Base-by-base conservation (phyloP, 768 basidiomycete species). In the Podaxis sp. region DNA sequence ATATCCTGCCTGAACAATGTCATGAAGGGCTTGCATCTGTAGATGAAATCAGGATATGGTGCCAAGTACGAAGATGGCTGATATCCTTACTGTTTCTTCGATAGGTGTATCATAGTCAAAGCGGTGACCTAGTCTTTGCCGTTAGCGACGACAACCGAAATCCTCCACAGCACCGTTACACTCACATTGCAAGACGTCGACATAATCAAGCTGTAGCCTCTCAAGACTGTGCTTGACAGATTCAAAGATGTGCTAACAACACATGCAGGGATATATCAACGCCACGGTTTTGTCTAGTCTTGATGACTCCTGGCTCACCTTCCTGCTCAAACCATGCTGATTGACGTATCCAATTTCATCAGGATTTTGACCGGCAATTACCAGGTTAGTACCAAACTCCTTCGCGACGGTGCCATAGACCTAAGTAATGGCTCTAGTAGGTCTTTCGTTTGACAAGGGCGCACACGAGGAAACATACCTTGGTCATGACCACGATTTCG, bases 401-500 rank as follows among this genome's bases (percentile, higher is more conserved):
- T 19, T 19, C 7, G 9, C n/a, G 43, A 46, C n/a, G n/a, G 43
- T 19, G 43, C 19, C n/a, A 19, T 46, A 8, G 43, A 46, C 6
- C 43, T 46, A 17, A 19, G 43, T n/a, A 8, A 17, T n/a, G 15
- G 17, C n/a, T 5, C 17, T 8, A 9, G 43, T 46, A 17, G 2
- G 19, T 19, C 7, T 15, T 46, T 17, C n/a, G 0, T 15, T 17
- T n/a, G 7, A n/a, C 17, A 17, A 46, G n/a, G 43, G 43, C 12
- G 19, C 17, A n/a, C 9, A 79, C 76, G 5, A 71, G 67, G 22
- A 66, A 71, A 59, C 64, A 77, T 5, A 80, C 65, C 75, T 93
- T 92, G 52, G 91, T 90, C 78, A 93, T 81, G n/a, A 93, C 82
- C n/a, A 93, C 90, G 51, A 92, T 84, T 65, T 87, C 83, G 24